Conservation (phyloP, 768 basidiomycete species). For the Mycena vitilis region DNA sequence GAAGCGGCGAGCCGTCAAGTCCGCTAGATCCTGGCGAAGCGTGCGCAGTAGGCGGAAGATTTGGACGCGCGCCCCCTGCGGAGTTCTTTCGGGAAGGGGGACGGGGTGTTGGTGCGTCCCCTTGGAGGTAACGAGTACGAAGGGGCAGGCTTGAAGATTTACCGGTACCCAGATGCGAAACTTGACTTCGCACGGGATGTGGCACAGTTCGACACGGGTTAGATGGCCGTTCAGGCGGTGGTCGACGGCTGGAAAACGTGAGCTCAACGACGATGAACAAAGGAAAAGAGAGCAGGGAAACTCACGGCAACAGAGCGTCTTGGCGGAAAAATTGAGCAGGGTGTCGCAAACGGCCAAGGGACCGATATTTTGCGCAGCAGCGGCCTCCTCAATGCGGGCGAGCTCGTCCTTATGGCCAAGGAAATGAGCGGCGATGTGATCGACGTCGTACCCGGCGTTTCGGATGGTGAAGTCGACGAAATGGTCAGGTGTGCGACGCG, state of each 20-base stretch:
- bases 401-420: neutral
- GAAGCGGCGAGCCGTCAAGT: conserved; percentile 1
- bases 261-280: neutral
- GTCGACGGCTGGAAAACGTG: neutral
- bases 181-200: neutral
- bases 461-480: neutral
- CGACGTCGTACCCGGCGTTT: neutral
- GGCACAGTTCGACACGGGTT: neutral
- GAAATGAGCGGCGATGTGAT: neutral
- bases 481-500: neutral
- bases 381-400: neutral
- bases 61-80: neutral
- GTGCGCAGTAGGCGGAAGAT: neutral
- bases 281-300: neutral
- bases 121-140: neutral
- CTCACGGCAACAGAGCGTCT: neutral
- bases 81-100: conserved; percentile 1
- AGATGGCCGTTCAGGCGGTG: neutral
- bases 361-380: neutral
- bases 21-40: neutral
- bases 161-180: neutral
- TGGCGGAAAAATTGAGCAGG: neutral
- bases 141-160: neutral
- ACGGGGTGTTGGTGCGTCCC: neutral
- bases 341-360: neutral